Percentiles rank a stretch among this genome's conserved stretches.
Conservation (phyloP, 208 protist species). For the Angomonas ambiguus region DNA sequence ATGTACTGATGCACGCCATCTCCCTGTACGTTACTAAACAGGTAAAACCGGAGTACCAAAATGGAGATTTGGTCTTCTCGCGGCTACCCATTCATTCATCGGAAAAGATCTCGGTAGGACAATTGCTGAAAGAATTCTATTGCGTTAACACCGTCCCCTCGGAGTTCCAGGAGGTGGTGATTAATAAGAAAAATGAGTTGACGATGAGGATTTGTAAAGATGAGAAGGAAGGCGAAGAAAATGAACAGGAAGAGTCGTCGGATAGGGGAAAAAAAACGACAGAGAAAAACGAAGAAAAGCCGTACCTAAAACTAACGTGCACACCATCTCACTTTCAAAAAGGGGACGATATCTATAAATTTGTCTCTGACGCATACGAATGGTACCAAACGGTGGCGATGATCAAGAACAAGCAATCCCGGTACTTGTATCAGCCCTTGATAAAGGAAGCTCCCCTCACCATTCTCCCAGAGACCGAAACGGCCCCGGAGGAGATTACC, state of each 20-base stretch:
- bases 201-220: background rate
- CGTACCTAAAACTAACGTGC: conserved; percentile 7
- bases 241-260: no score
- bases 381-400: conserved; percentile 50
- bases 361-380: conserved; percentile 25
- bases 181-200: background rate
- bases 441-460: conserved; percentile 4
- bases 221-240: background rate
- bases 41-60: conserved; percentile 40
- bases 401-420: conserved; percentile 16
- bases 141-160: conserved; percentile 7
- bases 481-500: conserved; percentile 20
- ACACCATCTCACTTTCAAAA: conserved; percentile 12
- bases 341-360: conserved; percentile 8
- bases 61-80: conserved; percentile 38
- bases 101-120: background rate
- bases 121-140: background rate
- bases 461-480: conserved; percentile 5
- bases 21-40: conserved; percentile 46
- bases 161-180: background rate
- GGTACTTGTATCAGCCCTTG: conserved; percentile 70
- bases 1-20: conserved; percentile 54
- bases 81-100: background rate
- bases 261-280: no score
- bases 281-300: conserved; percentile 8